phyloP scores from a whole-genome alignment of 805 yeast genomes.

The Barnettozyma sucrosica region DNA sequence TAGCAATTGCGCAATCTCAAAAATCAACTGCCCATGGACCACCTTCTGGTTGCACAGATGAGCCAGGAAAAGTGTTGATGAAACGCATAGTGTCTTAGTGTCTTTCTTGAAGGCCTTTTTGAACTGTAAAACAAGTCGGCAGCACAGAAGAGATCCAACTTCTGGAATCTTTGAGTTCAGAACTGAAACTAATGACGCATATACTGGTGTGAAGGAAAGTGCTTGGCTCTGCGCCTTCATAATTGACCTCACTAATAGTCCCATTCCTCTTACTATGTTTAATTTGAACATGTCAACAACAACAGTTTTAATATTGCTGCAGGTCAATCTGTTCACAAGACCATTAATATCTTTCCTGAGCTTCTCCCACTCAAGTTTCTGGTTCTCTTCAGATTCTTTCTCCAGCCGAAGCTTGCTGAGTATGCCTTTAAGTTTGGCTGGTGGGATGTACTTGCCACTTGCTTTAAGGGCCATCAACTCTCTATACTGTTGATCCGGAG shows the following conservation, averaged over 20 bases:
- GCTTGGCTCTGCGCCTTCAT: constrained; percentile 48
- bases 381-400: constrained; percentile 36
- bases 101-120: constrained; percentile 44
- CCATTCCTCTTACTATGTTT: constrained; percentile 58
- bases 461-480: constrained; percentile 32
- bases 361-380: constrained; percentile 51
- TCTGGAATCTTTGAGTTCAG: constrained; percentile 65
- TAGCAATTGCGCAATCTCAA: constrained; percentile 48
- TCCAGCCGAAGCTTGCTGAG: constrained; percentile 29
- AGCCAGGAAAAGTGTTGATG: constrained; percentile 47
- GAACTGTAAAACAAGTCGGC: constrained; percentile 54
- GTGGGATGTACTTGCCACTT: constrained; percentile 49
- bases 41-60: constrained; percentile 62
- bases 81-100: constrained; percentile 38
- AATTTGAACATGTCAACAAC: constrained; percentile 45
- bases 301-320: constrained; percentile 41
- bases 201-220: constrained; percentile 38
- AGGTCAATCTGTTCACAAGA: constrained; percentile 40
- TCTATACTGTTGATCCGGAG: constrained; percentile 30
- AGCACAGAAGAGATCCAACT: constrained; percentile 52
- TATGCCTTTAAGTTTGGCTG: constrained; percentile 42
- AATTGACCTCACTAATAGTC: constrained; percentile 50
- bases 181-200: constrained; percentile 52
- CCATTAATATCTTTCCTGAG: constrained; percentile 43
- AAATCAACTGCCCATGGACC: constrained; percentile 43